These are phyloP conservation scores for Trypanosoma scelopori DNA, from an alignment of 208 protist genomes.

Conservation along the genomic window DNA sequence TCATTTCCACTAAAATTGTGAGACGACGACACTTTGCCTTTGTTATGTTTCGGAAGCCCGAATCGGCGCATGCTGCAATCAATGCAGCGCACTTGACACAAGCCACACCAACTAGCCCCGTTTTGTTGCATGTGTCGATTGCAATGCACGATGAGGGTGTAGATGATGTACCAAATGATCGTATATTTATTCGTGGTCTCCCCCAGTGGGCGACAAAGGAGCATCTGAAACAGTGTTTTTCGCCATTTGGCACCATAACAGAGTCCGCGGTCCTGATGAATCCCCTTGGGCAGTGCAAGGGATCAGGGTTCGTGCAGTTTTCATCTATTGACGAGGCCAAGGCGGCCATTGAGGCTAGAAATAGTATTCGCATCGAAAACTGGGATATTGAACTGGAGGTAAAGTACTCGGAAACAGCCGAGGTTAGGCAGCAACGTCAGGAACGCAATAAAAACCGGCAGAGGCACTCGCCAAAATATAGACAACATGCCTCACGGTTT, in stretches of 20 bases:
- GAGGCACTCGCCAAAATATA: conserved; percentile 71
- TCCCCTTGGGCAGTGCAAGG: conserved; percentile 89
- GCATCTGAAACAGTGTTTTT: conserved; percentile 71
- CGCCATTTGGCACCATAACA: conserved; percentile 58
- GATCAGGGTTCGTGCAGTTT: conserved; percentile 90
- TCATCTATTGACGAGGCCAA: conserved; percentile 64
- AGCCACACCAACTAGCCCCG: conserved; percentile 47
- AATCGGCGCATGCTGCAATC: conserved; percentile 84
- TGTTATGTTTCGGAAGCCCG: conserved; percentile 84
- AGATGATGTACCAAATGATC: conserved; percentile 83
- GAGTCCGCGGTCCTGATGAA: conserved; percentile 86
- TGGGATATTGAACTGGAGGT: conserved; percentile 74
- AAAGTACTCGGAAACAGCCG: conserved; percentile 83
- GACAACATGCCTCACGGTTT: conserved; percentile 29
- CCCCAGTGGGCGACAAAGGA: conserved; percentile 89
- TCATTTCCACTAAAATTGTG: conserved; percentile 85
- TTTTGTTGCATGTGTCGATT: conserved; percentile 81
- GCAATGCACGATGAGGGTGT: conserved; percentile 92
- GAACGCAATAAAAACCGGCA: conserved; percentile 86
- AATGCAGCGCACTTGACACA: conserved; percentile 79
- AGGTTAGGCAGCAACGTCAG: conserved; percentile 85
- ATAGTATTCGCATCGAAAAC: conserved; percentile 66
- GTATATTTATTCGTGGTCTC: conserved; percentile 85
- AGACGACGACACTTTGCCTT: conserved; percentile 84
- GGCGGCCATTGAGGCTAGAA: conserved; percentile 51